Conservation (phyloP, 2,329 filamentous ascomycete species). For the Aspergillus japonicus region DNA sequence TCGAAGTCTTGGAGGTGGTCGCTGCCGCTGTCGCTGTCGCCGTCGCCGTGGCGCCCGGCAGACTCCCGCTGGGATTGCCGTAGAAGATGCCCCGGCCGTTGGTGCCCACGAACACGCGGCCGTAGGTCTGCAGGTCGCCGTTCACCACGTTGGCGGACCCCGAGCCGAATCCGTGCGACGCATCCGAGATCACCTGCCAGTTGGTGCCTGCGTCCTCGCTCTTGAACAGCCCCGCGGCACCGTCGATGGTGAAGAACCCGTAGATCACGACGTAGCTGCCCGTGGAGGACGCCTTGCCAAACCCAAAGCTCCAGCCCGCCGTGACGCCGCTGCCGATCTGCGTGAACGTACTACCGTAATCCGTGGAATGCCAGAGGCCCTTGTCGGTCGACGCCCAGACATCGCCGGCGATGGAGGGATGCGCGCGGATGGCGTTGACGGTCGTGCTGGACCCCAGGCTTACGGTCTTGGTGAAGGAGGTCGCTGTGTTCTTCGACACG, state of each 20-base stretch:
- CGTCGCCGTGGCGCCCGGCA: conserved; percentile 24
- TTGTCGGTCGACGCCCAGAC: conserved; percentile 43
- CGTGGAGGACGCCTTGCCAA: conserved; percentile 22
- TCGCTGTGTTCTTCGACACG: conserved; percentile 51
- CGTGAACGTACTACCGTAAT: conserved; percentile 53
- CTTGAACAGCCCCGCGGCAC: conserved; percentile 24
- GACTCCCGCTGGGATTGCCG: conserved; percentile 21
- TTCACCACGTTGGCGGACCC: conserved; percentile 27
- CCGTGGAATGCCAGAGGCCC: conserved; percentile 55
- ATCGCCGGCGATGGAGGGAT: conserved; percentile 23
- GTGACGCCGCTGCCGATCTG: conserved; percentile 26
- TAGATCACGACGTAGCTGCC: conserved; percentile 25
- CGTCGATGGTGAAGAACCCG: conserved; percentile 28
- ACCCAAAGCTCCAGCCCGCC: conserved; percentile 22
- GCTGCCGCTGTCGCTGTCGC: conserved; percentile 16
- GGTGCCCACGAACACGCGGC: conserved; percentile 34
- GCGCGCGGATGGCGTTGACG: conserved; percentile 20
- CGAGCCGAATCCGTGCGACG: conserved; percentile 26
- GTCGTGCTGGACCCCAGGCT: conserved; percentile 34
- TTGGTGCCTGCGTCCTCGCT: conserved; percentile 27
- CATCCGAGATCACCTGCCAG: conserved; percentile 30
- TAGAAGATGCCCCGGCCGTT: conserved; percentile 38
- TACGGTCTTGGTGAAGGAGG: conserved; percentile 46
- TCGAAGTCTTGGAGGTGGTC: neutral
- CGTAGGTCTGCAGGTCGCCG: conserved; percentile 28